These are phyloP conservation scores for Nepenthes alata DNA, from an alignment of 179 eudicot genomes.

Conservation along the genomic window DNA sequence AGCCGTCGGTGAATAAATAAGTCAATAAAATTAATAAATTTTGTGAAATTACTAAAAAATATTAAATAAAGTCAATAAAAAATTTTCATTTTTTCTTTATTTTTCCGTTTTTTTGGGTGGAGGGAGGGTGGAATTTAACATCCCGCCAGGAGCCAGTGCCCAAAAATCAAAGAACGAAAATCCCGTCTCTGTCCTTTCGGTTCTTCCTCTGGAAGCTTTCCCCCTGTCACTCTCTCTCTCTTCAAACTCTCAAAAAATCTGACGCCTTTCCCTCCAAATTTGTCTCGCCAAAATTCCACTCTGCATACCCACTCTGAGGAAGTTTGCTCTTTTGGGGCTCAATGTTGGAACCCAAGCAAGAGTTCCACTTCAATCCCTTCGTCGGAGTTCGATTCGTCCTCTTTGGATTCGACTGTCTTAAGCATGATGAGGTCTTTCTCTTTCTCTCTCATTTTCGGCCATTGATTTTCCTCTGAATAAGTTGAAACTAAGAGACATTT, in stretches of 20 bases:
- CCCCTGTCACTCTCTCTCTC: neutral
- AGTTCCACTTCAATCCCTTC: slow-evolving; percentile 10
- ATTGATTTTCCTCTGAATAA: neutral
- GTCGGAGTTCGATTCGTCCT: slow-evolving; percentile 24
- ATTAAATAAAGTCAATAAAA: too few relatives aligned
- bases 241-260: neutral
- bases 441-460: neutral
- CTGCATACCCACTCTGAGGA: neutral
- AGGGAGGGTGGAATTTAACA: too few relatives aligned
- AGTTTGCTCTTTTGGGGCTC: neutral
- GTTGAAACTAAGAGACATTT: too few relatives aligned
- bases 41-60: too few relatives aligned
- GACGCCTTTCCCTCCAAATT: neutral
- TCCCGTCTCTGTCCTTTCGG: too few relatives aligned
- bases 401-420: slow-evolving; percentile 17
- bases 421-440: slow-evolving; percentile 16
- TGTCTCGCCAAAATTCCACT: neutral
- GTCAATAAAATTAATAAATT: too few relatives aligned
- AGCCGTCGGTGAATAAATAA: too few relatives aligned
- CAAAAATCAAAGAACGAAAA: too few relatives aligned
- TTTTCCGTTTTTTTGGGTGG: too few relatives aligned
- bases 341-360: slow-evolving; percentile 4
- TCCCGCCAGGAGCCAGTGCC: too few relatives aligned
- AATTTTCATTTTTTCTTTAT: too few relatives aligned
- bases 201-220: neutral